These are phyloP conservation scores for Hyphopichia fennica DNA, from an alignment of 1,139 yeast species.

Conservation along the genomic window DNA sequence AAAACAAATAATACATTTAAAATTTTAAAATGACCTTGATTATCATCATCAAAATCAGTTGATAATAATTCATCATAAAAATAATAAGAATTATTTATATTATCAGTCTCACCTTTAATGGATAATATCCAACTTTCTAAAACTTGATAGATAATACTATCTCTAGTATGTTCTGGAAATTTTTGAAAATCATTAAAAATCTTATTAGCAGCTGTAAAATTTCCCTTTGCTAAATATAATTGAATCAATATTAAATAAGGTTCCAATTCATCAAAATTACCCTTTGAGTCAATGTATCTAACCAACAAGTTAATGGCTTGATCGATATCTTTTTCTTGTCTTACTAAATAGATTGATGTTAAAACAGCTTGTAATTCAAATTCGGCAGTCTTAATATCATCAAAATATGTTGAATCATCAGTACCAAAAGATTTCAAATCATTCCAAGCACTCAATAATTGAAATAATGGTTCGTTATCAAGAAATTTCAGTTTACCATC, in stretches of 20 bases:
- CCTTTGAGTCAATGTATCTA: slow-evolving; percentile 20
- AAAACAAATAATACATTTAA: slow-evolving; percentile 41
- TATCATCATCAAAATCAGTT: slow-evolving; percentile 40
- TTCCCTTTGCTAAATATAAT: slow-evolving; percentile 41
- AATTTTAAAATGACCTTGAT: slow-evolving; percentile 35
- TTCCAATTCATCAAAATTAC: slow-evolving; percentile 35
- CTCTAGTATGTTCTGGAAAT: slow-evolving; percentile 54
- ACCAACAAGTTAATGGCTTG: slow-evolving; percentile 38
- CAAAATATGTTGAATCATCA: slow-evolving; percentile 38
- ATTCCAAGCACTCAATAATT: slow-evolving; percentile 43
- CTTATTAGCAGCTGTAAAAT: slow-evolving; percentile 35
- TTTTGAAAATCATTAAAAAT: slow-evolving; percentile 35
- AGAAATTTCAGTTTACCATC: slow-evolving; percentile 36
- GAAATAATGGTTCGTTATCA: slow-evolving; percentile 38
- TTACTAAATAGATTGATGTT: slow-evolving; percentile 43
- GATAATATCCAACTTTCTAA: slow-evolving; percentile 67
- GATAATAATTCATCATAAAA: slow-evolving; percentile 72
- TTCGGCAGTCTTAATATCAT: slow-evolving; percentile 32
- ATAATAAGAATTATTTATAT: slow-evolving; percentile 62
- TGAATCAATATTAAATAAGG: slow-evolving; percentile 46
- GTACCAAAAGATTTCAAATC: slow-evolving; percentile 45
- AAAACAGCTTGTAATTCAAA: slow-evolving; percentile 46
- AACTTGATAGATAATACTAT: slow-evolving; percentile 64
- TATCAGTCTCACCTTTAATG: slow-evolving; percentile 54
- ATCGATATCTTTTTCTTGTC: slow-evolving; percentile 37